Conservation (phyloP, 1,284 basidiomycete species). For the Sanghuangporus weigelae region DNA sequence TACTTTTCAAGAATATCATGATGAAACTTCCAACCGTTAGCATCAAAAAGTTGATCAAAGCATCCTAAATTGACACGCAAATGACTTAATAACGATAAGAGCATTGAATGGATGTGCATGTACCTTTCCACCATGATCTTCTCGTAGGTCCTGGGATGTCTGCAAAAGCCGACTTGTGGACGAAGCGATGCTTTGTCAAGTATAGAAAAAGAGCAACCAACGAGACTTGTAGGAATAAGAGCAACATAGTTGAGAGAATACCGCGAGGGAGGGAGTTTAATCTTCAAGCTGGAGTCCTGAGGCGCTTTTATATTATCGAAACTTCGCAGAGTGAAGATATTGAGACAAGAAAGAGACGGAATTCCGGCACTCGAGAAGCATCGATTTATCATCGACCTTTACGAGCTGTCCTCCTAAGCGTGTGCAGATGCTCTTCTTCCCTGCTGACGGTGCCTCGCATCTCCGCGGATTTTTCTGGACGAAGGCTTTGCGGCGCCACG, state of each 20-base stretch:
- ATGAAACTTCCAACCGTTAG: slow-evolving; percentile 16
- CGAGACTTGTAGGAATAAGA: neutral
- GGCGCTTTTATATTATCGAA: too few relatives aligned
- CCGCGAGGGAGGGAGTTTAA: neutral
- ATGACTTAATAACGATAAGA: neutral
- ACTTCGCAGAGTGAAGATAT: too few relatives aligned
- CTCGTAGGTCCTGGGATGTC: slow-evolving; percentile 12
- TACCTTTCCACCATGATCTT: slow-evolving; percentile 15
- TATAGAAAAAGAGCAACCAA: neutral
- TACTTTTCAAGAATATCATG: slow-evolving; percentile 18
- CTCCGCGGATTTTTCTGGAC: too few relatives aligned
- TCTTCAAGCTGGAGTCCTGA: too few relatives aligned
- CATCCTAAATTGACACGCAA: slow-evolving; percentile 2
- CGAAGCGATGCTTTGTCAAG: slow-evolving; percentile 1
- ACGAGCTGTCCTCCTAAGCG: too few relatives aligned
- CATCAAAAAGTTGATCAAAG: slow-evolving; percentile 12
- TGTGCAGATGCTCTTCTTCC: too few relatives aligned
- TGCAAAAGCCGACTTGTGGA: neutral
- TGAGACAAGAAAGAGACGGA: too few relatives aligned
- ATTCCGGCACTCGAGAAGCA: too few relatives aligned
- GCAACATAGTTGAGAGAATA: neutral
- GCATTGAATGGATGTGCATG: neutral
- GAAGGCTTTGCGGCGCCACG: too few relatives aligned
- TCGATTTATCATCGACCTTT: too few relatives aligned
- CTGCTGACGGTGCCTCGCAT: too few relatives aligned